These are phyloP conservation scores for Pichia rugopelliculosa DNA, from an alignment of 805 yeast species.

Conservation along the genomic window DNA sequence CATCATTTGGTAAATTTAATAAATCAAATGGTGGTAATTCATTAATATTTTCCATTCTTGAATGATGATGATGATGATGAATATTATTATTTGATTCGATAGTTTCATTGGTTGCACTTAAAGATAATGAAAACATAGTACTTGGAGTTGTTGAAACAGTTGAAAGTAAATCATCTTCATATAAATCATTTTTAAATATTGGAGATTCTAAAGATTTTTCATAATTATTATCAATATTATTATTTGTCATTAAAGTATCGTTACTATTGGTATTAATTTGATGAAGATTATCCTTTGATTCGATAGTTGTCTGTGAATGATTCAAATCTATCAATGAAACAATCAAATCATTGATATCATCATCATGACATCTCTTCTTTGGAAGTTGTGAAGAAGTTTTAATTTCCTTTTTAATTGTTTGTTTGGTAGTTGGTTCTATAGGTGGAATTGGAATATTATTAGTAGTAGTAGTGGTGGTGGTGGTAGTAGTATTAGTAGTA, in stretches of 20 bases:
- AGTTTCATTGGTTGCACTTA: constrained; percentile 23
- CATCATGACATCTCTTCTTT: constrained; percentile 25
- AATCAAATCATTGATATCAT: constrained; percentile 30
- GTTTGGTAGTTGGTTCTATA: not conserved
- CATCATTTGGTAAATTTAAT: constrained; percentile 5
- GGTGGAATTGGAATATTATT: not conserved
- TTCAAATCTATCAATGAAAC: constrained; percentile 29
- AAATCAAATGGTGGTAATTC: constrained; percentile 6
- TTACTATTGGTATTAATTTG: not conserved
- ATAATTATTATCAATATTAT: not conserved
- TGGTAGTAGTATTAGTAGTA: constrained; percentile 2
- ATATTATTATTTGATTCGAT: constrained; percentile 16
- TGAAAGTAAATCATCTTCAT: constrained; percentile 23
- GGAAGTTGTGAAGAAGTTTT: not conserved
- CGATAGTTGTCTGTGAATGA: constrained; percentile 17
- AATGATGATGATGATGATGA: not conserved
- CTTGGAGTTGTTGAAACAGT: constrained; percentile 21
- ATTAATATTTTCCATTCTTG: not conserved
- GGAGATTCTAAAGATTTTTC: constrained; percentile 1
- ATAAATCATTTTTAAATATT: constrained; percentile 5
- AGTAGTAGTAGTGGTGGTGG: not conserved
- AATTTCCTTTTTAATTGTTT: constrained; percentile 11
- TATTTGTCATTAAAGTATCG: not conserved
- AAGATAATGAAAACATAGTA: constrained; percentile 20
- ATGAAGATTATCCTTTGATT: not conserved